Percentiles rank a stretch among this genome's conserved stretches.
These are phyloP conservation scores for Nematodospora valgi DNA, from an alignment of 805 yeast genomes.

Conservation along the genomic window DNA sequence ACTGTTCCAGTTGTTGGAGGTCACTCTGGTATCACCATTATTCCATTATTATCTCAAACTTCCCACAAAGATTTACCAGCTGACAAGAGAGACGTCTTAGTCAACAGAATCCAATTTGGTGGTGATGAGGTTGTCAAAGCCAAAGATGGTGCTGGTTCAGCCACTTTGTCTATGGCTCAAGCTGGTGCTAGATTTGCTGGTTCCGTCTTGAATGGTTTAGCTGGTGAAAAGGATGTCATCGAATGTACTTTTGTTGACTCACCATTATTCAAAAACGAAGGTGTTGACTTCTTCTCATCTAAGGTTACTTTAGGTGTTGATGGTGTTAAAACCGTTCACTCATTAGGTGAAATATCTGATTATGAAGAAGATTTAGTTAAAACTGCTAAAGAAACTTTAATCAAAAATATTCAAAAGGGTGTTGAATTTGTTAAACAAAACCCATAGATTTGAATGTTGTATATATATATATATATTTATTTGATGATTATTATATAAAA, in stretches of 20 bases:
- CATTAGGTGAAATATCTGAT: conserved; percentile 65
- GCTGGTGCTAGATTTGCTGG: conserved; percentile 80
- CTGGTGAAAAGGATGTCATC: conserved; percentile 60
- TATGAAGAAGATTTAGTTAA: conserved; percentile 84
- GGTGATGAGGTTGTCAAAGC: conserved; percentile 96
- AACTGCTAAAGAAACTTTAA: conserved; percentile 83
- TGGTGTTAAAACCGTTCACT: conserved; percentile 82
- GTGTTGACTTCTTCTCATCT: conserved; percentile 95
- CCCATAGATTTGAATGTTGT: conserved; percentile 40
- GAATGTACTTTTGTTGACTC: conserved; percentile 76
- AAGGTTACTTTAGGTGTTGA: conserved; percentile 89
- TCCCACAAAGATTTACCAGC: conserved; percentile 53
- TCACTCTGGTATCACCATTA: conserved; percentile 95
- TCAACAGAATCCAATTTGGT: conserved; percentile 91
- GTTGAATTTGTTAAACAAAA: conserved; percentile 74
- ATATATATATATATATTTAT: background rate
- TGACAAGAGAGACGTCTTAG: conserved; percentile 46
- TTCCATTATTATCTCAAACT: conserved; percentile 86
- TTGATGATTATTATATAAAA: too few relatives aligned
- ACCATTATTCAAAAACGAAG: conserved; percentile 80
- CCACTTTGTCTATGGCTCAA: conserved; percentile 90
- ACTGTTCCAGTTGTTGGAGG: conserved; percentile 91
- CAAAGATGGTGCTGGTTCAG: conserved; percentile 91
- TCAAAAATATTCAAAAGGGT: conserved; percentile 93
- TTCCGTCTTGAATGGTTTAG: conserved; percentile 60